phyloP scores from a whole-genome alignment of 163 green algal genomes.

The Scenedesmus sp. region DNA sequence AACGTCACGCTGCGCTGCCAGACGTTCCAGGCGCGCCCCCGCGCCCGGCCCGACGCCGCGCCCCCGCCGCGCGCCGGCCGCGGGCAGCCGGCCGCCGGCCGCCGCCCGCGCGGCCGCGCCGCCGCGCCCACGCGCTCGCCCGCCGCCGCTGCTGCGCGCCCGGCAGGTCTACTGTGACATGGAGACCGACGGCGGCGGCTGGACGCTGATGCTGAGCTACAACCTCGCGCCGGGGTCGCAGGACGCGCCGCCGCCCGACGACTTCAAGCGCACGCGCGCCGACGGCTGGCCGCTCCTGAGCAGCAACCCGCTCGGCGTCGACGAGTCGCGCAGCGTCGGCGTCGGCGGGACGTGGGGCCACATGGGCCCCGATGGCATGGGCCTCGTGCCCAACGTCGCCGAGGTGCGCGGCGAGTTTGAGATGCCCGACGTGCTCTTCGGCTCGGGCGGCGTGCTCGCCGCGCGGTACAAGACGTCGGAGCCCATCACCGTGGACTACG shows the following conservation, averaged over 20 bases:
- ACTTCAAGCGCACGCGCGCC: background rate
- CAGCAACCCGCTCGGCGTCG: background rate
- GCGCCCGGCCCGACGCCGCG: background rate
- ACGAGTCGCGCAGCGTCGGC: background rate
- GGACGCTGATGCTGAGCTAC: slow-evolving; percentile 3
- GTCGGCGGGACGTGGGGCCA: background rate
- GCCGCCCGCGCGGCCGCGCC: no score
- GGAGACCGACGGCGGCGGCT: background rate
- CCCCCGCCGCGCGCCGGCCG: no score
- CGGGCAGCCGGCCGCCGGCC: no score
- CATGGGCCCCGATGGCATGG: background rate
- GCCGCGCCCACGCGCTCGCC: no score
- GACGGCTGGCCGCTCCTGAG: background rate
- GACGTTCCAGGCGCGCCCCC: background rate
- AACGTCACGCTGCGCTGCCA: background rate
- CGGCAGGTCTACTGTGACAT: slow-evolving; percentile 4
- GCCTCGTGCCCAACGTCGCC: background rate
- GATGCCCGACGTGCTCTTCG: background rate
- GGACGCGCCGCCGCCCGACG: background rate
- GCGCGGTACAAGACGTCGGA: background rate
- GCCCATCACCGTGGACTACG: background rate
- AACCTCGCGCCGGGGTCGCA: background rate
- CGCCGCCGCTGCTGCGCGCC: no score
- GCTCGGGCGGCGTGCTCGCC: background rate
- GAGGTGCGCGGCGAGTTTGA: background rate